A percentile compares a stretch with the other conserved stretches of the same genome.
phyloP scores from a whole-genome alignment of 371 early-diverging fungal species.

The Actinomortierella ambigua region DNA sequence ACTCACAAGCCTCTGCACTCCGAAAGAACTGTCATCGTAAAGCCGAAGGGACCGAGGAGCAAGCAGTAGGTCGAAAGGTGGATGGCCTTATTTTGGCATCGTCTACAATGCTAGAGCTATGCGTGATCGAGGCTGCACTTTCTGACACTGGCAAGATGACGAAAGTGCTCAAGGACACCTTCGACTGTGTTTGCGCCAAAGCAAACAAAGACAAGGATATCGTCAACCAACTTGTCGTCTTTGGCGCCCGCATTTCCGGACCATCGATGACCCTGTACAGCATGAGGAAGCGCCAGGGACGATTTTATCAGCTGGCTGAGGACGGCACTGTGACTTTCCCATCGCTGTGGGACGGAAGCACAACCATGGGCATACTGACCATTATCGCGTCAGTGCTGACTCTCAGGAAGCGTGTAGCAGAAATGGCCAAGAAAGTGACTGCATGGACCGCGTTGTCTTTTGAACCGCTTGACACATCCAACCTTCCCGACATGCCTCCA shows the following conservation, averaged over 20 bases:
- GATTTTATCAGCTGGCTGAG: conserved; percentile 13
- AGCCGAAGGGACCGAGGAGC: not conserved
- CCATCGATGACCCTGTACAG: conserved; percentile 3
- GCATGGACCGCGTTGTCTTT: not conserved
- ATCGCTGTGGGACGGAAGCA: not conserved
- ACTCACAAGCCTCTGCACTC: conserved; percentile 8
- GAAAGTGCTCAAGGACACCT: conserved; percentile 7
- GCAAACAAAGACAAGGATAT: not conserved
- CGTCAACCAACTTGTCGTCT: not conserved
- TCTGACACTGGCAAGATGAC: conserved; percentile 3
- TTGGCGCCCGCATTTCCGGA: conserved; percentile 6
- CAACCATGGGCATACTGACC: not conserved
- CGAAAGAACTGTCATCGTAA: conserved; percentile 3
- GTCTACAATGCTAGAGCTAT: conserved; percentile 4
- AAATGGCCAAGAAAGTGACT: not conserved
- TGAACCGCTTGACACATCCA: not conserved
- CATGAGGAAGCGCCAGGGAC: conserved; percentile 9
- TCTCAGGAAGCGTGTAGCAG: not conserved
- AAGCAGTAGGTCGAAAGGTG: conserved; percentile 9
- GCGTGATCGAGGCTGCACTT: conserved; percentile 9
- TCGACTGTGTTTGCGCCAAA: conserved; percentile 6
- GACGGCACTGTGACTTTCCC: conserved; percentile 6
- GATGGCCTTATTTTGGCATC: conserved; percentile 6
- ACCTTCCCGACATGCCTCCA: not conserved
- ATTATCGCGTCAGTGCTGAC: not conserved